phyloP scores from a whole-genome alignment of 1,139 yeast species.

The Meyerozyma elateridarum region DNA sequence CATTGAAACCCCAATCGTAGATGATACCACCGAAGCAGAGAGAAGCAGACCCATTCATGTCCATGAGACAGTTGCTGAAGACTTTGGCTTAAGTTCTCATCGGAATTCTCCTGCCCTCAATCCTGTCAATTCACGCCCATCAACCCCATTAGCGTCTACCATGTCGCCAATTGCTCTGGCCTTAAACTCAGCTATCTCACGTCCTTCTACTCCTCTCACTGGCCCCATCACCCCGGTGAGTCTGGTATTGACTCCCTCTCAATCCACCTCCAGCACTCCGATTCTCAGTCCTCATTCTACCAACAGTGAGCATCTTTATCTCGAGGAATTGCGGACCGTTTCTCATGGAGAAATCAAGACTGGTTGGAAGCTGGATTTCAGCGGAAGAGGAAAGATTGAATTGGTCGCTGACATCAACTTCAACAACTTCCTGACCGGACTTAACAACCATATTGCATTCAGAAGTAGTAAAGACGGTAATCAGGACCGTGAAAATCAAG shows the following conservation, averaged over 20 bases:
- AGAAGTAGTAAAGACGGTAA: slow-evolving; percentile 25
- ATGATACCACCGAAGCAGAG: slow-evolving; percentile 18
- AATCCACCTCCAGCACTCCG: slow-evolving; percentile 5
- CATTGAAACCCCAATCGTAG: slow-evolving; percentile 10
- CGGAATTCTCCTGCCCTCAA: too few relatives aligned
- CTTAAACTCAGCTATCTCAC: neutral
- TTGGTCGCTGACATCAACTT: slow-evolving; percentile 65
- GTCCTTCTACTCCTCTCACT: slow-evolving; percentile 1
- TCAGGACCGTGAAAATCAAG: slow-evolving; percentile 21
- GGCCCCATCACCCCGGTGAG: slow-evolving; percentile 4
- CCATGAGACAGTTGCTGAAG: slow-evolving; percentile 26
- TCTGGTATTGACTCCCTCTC: neutral
- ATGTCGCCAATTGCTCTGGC: slow-evolving; percentile 1
- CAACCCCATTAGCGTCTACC: slow-evolving; percentile 1
- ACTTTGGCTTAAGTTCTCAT: too few relatives aligned
- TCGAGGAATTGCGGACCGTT: slow-evolving; percentile 70
- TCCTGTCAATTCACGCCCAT: slow-evolving; percentile 4
- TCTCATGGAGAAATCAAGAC: slow-evolving; percentile 75
- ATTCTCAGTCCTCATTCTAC: slow-evolving; percentile 8
- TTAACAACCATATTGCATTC: slow-evolving; percentile 26
- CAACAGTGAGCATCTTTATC: slow-evolving; percentile 34
- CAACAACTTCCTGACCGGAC: slow-evolving; percentile 54
- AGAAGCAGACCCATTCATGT: slow-evolving; percentile 23
- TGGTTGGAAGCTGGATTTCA: slow-evolving; percentile 94
- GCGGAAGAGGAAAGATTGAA: slow-evolving; percentile 71